Evolutionary conservation across 2,329 filamentous ascomycete genomes (phyloP), one percentile per base, ranked within the genome.

Genomic region (Neonectria faginata): DNA sequence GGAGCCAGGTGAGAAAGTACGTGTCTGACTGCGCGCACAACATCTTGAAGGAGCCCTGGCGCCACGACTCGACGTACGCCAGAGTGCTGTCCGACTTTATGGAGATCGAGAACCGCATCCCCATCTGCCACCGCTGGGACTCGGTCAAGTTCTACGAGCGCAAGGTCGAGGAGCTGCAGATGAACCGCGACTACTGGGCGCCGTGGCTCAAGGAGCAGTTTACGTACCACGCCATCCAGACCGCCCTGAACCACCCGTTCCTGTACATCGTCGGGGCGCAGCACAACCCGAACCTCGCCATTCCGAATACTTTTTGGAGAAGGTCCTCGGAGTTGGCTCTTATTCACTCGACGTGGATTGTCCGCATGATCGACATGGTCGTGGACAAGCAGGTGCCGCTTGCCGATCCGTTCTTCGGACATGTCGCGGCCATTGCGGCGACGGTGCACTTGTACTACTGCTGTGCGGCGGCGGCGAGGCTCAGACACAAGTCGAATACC

Each of bases 391-490:
- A 82, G 56, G 75, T 85, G 10, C 78, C 78, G 4, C 75, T 86
- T 8, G 80, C 80, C 3, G 84, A 86, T 67, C 84, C 84, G 0
- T 86, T 85, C 69, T 84, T 86, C 36, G 84, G 82, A 0, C 83
- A 86, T 47, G 80, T 79, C 2, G 83, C 83, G 0, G 83, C 83
- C 3, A 84, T 86, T 39, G 84, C 84, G 1, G 84, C 84, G 0
- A 86, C 83, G 0, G 83, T 86, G 2, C 84, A 86, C 57, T 76
- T 86, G 0, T 86, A 85, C 66, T 86, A 84, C 64, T 86, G 83
- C 69, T 85, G 83, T 44, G 83, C 84, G 0, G 82, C 82, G 0
- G 82, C 84, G 7, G 70, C 81, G 0, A 77, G 80, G 54, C 68
- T 86, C 11, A 85, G 84, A 64, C 80, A 83, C 70, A 85, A 85